Conservation (phyloP, 2,329 filamentous ascomycete species). For the Eurotiales sp. region DNA sequence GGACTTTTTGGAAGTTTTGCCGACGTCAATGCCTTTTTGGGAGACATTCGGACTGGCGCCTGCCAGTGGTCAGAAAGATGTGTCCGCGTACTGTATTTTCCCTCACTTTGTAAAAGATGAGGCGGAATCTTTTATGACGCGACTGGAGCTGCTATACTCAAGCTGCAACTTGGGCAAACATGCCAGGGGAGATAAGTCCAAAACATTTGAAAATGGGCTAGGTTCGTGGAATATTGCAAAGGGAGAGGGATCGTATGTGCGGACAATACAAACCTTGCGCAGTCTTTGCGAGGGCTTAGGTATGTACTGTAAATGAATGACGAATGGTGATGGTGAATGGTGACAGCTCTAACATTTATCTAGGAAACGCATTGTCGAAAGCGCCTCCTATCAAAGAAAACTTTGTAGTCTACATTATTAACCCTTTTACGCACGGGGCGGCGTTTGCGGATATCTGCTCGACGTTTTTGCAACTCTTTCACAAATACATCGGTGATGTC, state of each 20-base stretch:
- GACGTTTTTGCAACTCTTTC: constrained; percentile 55
- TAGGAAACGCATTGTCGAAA: constrained; percentile 34
- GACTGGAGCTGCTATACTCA: constrained; percentile 53
- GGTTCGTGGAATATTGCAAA: constrained; percentile 31
- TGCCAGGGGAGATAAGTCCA: constrained; percentile 38
- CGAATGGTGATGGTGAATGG: no score
- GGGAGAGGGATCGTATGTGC: constrained; percentile 27
- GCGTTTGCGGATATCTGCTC: constrained; percentile 52
- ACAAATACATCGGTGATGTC: constrained; percentile 46
- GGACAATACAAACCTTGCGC: constrained; percentile 33
- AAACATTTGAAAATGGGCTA: constrained; percentile 37
- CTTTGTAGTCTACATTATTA: constrained; percentile 57
- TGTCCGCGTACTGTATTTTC: constrained; percentile 56
- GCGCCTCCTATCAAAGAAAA: constrained; percentile 34
- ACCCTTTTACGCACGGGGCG: constrained; percentile 49
- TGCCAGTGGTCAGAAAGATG: constrained; percentile 52
- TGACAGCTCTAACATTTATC: constrained; percentile 13
- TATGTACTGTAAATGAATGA: constrained; percentile 19
- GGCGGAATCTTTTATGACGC: constrained; percentile 50
- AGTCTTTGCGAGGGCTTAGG: constrained; percentile 35
- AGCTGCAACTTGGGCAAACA: constrained; percentile 56
- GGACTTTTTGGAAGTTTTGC: constrained; percentile 52
- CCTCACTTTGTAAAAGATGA: constrained; percentile 47
- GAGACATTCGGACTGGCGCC: constrained; percentile 58
- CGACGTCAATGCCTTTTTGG: constrained; percentile 58